phyloP scores from a whole-genome alignment of 106 monocot species.

The Dendrobium officinale region DNA sequence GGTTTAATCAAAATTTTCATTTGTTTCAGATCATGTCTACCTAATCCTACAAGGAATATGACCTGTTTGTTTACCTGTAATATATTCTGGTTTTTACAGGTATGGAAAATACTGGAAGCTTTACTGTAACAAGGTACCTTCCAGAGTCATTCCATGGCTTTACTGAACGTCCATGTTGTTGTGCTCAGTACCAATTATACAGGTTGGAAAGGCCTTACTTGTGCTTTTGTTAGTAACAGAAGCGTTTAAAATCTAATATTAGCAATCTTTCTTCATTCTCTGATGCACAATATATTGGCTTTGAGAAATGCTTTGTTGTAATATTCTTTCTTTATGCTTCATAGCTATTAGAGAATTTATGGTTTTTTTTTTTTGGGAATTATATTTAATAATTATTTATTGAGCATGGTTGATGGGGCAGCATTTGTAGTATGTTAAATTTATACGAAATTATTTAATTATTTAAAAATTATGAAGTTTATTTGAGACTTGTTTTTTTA shows the following conservation, averaged over 20 bases:
- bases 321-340: too few species aligned
- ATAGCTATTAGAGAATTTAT: neutral
- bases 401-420: too few species aligned
- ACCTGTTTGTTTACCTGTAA: neutral
- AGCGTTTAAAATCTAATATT: neutral
- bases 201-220: neutral
- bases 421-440: too few species aligned
- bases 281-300: too few species aligned
- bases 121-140: slow-evolving; percentile 74
- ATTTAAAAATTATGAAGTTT: too few species aligned
- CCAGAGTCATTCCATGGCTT: slow-evolving; percentile 72
- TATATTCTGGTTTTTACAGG: slow-evolving; percentile 28
- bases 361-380: neutral
- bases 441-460: too few species aligned
- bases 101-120: slow-evolving; percentile 90
- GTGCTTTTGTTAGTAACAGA: neutral
- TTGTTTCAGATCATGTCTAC: too few species aligned
- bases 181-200: neutral
- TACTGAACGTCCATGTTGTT: slow-evolving; percentile 28
- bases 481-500: too few species aligned
- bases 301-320: too few species aligned
- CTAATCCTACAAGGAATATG: too few species aligned
- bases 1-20: too few species aligned
- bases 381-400: neutral
- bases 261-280: too few species aligned